phyloP scores from a whole-genome alignment of 192 early-diverging fungal genomes.

The Entomortierella lignicola region DNA sequence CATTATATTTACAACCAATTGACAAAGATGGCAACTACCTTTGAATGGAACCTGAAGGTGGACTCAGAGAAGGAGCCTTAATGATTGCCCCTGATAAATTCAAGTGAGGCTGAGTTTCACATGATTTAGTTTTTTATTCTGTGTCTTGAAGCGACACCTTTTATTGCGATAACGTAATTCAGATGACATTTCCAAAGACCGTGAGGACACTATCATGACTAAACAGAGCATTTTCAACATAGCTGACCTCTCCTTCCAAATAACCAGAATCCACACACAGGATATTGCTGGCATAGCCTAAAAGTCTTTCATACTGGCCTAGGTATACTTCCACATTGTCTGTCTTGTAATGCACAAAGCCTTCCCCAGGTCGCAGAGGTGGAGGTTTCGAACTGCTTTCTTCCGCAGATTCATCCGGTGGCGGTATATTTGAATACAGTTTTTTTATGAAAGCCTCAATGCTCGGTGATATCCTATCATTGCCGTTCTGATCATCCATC shows the following conservation, averaged over 20 bases:
- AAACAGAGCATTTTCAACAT: conserved; percentile 1
- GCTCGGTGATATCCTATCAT: neutral
- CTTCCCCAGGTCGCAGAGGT: conserved; percentile 22
- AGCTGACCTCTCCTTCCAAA: conserved; percentile 3
- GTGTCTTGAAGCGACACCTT: no score
- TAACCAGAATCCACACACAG: neutral
- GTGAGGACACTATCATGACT: no score
- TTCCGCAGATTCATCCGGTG: neutral
- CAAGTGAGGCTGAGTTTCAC: no score
- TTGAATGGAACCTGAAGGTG: no score
- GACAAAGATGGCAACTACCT: no score
- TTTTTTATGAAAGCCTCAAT: conserved; percentile 33
- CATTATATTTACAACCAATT: no score
- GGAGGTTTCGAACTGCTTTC: neutral
- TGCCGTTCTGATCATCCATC: neutral
- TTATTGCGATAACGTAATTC: no score
- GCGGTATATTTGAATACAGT: conserved; percentile 6
- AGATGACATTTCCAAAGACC: no score
- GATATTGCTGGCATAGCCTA: conserved; percentile 32
- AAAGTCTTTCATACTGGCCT: conserved; percentile 23
- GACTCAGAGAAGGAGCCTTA: no score
- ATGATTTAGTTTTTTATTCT: no score
- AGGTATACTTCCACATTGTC: conserved; percentile 9
- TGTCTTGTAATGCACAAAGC: conserved; percentile 27
- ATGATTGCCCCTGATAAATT: no score